phyloP scores from a whole-genome alignment of 2,329 filamentous ascomycete species.

The Talaromyces albobiverticillius region DNA sequence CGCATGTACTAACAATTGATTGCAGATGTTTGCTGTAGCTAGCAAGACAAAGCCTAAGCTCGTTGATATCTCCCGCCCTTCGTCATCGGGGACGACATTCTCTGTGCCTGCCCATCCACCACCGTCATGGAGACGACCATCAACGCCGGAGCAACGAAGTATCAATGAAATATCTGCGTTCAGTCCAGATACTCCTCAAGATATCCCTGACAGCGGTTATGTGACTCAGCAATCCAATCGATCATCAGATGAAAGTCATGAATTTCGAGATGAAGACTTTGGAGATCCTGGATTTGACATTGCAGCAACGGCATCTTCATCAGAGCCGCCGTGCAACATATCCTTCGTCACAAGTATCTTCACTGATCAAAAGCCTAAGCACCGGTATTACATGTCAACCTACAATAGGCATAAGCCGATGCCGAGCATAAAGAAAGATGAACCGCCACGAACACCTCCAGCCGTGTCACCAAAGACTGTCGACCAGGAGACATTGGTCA shows the following conservation, averaged over 20 bases:
- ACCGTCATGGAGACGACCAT: slow-evolving; percentile 25
- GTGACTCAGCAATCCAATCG: slow-evolving; percentile 27
- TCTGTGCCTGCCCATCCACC: slow-evolving; percentile 24
- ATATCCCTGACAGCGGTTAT: slow-evolving; percentile 35
- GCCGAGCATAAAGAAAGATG: neutral
- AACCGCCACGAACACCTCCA: slow-evolving; percentile 12
- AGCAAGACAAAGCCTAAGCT: slow-evolving; percentile 37
- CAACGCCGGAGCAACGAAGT: slow-evolving; percentile 31
- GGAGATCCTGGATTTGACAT: slow-evolving; percentile 19
- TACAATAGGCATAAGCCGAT: slow-evolving; percentile 8
- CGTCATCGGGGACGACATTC: slow-evolving; percentile 28
- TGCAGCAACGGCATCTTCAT: neutral
- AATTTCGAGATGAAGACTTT: slow-evolving; percentile 28
- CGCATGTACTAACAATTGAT: slow-evolving; percentile 13
- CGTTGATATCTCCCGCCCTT: slow-evolving; percentile 37
- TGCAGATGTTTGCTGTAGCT: slow-evolving; percentile 28
- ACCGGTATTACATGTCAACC: slow-evolving; percentile 12
- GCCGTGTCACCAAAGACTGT: slow-evolving; percentile 21
- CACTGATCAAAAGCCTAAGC: slow-evolving; percentile 7
- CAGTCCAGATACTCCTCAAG: slow-evolving; percentile 37
- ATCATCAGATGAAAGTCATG: slow-evolving; percentile 23
- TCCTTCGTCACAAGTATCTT: slow-evolving; percentile 11
- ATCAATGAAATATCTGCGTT: slow-evolving; percentile 37
- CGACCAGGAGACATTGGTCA: slow-evolving; percentile 28
- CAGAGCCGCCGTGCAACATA: slow-evolving; percentile 6